Conservation (phyloP, 352 stramenopile species). For the Phytophthora pluvialis region DNA sequence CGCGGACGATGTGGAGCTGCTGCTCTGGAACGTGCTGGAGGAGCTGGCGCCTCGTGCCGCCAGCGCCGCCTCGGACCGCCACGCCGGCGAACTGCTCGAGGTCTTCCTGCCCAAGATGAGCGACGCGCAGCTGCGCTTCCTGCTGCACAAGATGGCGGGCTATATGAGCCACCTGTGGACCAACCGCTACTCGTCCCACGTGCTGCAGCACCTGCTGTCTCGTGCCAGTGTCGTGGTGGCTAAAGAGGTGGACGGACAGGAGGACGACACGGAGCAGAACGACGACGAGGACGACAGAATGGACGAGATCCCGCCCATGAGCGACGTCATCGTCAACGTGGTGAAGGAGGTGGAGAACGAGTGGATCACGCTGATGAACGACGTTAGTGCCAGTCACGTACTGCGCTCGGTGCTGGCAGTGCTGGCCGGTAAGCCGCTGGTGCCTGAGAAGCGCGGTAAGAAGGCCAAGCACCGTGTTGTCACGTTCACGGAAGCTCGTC, state of each 20-base stretch:
- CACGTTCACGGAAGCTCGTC: conserved; percentile 55
- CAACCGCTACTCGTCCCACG: conserved; percentile 88
- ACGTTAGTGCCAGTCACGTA: conserved; percentile 87
- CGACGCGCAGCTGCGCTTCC: conserved; percentile 70
- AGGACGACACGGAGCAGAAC: conserved; percentile 38
- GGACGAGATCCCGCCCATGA: conserved; percentile 68
- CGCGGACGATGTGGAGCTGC: conserved; percentile 61
- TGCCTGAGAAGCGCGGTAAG: conserved; percentile 82
- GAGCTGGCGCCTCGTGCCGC: conserved; percentile 77
- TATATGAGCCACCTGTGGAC: conserved; percentile 88
- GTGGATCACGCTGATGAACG: conserved; percentile 88
- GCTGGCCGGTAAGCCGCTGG: conserved; percentile 67
- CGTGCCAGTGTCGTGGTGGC: conserved; percentile 60
- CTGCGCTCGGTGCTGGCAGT: conserved; percentile 74
- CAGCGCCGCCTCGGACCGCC: conserved; percentile 76
- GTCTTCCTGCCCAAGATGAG: conserved; percentile 78
- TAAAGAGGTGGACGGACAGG: conserved; percentile 38
- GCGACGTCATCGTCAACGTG: conserved; percentile 75
- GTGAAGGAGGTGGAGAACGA: conserved; percentile 77
- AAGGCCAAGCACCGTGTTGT: conserved; percentile 80
- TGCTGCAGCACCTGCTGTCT: conserved; percentile 79
- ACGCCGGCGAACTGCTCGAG: conserved; percentile 75
- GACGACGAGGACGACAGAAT: conserved; percentile 69
- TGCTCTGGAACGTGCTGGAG: conserved; percentile 86
- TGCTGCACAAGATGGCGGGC: conserved; percentile 81